Base-by-base conservation (phyloP, 768 basidiomycete genomes). In the Trametes sanguinea region DNA sequence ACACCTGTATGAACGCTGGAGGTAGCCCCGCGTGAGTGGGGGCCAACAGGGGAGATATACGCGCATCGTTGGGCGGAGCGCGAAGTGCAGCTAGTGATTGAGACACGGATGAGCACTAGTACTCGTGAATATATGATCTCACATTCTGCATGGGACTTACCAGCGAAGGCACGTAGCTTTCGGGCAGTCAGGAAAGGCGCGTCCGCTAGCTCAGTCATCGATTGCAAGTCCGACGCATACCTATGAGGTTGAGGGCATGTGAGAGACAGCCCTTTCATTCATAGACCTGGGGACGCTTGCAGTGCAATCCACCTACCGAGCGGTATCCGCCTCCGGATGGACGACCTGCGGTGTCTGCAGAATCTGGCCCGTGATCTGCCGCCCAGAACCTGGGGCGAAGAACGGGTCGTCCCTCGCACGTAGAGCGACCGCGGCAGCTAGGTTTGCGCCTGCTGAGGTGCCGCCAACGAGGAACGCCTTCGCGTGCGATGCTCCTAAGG, bases 391-490 rank as follows among this genome's bases (percentile, higher is more conserved):
- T 4, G 50, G 50, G 1, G 43, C 39, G 40, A 74, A 66, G 57
- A 66, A 63, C 14, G 61, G 60, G 50, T 71, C 71, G 27, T 68
- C 65, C 14, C 62, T 54, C 9, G 68, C 68, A 37, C 56, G 60
- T 14, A 66, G 70, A 13, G 66, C 67, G 2, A 71, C 30, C 2
- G 63, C 64, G 0, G 69, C 62, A 14, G 68, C 65, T 22, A 67
- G 52, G 39, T 68, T 57, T 2, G 54, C 71, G 3, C 71, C 73
- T 0, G 68, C 64, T 0, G 69, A 71, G 3, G 50, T 54, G 1
- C 72, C 71, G 5, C 59, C 65, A 29, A 73, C 51, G 8, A 72
- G 37, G 47, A 71, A 67, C 6, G 71, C 72, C 40, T 57, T 64
- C 3, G 33, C 11, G 7, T 61, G 54, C 27, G 60, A 60, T 1